Evolutionary conservation across 2,329 filamentous ascomycete genomes (phyloP), one percentile per base, ranked within the genome.

Genomic region (Microsporum ferrugineum): DNA sequence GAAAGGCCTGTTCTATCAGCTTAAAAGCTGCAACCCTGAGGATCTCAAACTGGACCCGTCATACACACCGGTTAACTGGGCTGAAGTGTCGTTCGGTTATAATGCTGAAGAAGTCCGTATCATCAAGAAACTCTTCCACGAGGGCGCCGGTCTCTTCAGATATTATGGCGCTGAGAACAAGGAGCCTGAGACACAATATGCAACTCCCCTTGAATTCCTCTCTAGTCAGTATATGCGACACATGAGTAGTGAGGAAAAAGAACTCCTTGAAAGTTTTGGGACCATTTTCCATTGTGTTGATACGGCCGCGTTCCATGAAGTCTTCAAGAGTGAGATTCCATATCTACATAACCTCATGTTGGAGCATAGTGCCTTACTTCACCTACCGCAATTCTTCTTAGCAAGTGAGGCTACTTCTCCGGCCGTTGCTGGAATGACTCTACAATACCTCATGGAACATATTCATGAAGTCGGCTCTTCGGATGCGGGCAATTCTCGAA

Each of bases 211-310:
- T 51, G 92, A 97, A 71, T 90, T 94, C 68, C 89, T 96, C 80
- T 89, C 90, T 17, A 96, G 94, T 68, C 89, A 95, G 68, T 95
- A 95, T 72, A 95, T 96, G 83, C 86, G 94, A 47, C 92, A 91
- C 0, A 95, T 90, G 72, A 88, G 85, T 63, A 95, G 95, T 68
- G 95, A 99, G 71, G 95, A 99, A 74, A 99, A 99, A 72, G 94
- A 99, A 60, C 81, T 99, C 6, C 80, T 99, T 5, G 95, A 99
- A 77, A 95, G 90, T 1, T 99, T 99, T 72, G 94, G 92, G 1
- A 97, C 94, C 0, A 91, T 99, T 33, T 99, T 99, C 71, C 94
- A 99, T 72, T 95, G 92, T 74, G 94, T 99, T 65, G 94, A 99
- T 70, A 94, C 94, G 1, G 94, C 95, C 8, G 96, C 92, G 0